Conservation (phyloP, 2,329 filamentous ascomycete species). For the Achaetomium macrosporum region DNA sequence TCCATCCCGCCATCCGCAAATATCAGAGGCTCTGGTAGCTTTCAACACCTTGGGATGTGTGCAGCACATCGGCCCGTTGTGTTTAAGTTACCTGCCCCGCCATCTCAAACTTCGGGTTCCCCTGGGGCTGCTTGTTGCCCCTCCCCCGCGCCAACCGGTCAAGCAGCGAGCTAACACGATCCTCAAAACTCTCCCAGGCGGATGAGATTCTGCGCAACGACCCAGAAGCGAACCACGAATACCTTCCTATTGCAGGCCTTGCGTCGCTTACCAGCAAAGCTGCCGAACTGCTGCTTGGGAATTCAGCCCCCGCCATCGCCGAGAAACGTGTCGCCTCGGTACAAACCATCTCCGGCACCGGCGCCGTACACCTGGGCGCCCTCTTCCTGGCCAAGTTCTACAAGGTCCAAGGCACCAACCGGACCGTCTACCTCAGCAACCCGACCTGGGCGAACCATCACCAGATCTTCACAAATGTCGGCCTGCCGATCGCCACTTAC, state of each 20-base stretch:
- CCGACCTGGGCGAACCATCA: constrained; percentile 99
- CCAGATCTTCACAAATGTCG: constrained; percentile 94
- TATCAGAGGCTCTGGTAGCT: background rate
- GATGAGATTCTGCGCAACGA: constrained; percentile 85
- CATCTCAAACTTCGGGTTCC: constrained; percentile 1
- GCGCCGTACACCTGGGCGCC: constrained; percentile 86
- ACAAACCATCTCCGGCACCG: constrained; percentile 96
- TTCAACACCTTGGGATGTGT: constrained; percentile 1
- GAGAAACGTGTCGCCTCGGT: constrained; percentile 77
- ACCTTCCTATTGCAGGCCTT: constrained; percentile 90
- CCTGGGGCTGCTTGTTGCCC: background rate
- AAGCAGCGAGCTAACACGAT: constrained; percentile 1
- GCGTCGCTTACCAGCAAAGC: constrained; percentile 81
- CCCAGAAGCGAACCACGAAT: constrained; percentile 93
- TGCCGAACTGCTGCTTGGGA: constrained; percentile 81
- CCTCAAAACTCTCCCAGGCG: constrained; percentile 57
- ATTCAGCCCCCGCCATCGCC: constrained; percentile 70
- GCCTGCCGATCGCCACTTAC: constrained; percentile 71
- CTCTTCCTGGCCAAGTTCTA: constrained; percentile 95
- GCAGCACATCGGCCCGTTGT: background rate
- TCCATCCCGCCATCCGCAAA: background rate
- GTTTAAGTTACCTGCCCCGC: constrained; percentile 18
- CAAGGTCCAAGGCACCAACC: constrained; percentile 61
- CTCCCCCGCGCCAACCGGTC: constrained; percentile 12
- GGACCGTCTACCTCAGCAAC: constrained; percentile 81